Evolutionary conservation across 129 eudicot species (phyloP).

Genomic region (Flaveria sonorensis): DNA sequence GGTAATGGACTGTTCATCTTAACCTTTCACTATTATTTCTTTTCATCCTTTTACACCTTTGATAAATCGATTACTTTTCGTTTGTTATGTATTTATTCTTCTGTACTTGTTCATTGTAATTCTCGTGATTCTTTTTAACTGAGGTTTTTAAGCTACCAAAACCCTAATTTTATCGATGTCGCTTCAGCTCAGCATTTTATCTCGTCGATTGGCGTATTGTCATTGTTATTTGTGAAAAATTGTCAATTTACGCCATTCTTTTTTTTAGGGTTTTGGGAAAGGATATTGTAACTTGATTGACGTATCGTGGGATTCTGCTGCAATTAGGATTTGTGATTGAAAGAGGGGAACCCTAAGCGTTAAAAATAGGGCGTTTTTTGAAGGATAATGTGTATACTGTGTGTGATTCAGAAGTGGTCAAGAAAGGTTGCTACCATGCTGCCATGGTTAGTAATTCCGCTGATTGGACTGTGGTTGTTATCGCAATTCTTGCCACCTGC

Average conservation of each 20-base stretch:
- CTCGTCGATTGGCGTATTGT: not conserved
- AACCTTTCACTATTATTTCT: not conserved
- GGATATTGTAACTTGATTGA: not conserved
- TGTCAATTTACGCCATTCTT: slow-evolving; percentile 35
- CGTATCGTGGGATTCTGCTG: slow-evolving; percentile 26
- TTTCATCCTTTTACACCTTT: not conserved
- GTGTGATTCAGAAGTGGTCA: slow-evolving; percentile 95
- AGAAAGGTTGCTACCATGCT: slow-evolving; percentile 93
- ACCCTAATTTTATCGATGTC: slow-evolving; percentile 30
- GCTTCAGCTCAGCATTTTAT: slow-evolving; percentile 5
- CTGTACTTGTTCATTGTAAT: slow-evolving; percentile 28
- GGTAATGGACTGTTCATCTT: slow-evolving; percentile 28
- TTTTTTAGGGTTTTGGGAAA: slow-evolving; percentile 53
- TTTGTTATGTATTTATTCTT: slow-evolving; percentile 13
- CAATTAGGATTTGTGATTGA: slow-evolving; percentile 18
- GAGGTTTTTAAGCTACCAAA: slow-evolving; percentile 39
- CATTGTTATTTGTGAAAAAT: slow-evolving; percentile 19
- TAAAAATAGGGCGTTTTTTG: slow-evolving; percentile 30
- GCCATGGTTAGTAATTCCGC: slow-evolving; percentile 92
- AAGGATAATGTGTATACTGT: slow-evolving; percentile 95
- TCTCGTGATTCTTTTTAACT: slow-evolving; percentile 1
- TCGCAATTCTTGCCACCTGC: slow-evolving; percentile 94
- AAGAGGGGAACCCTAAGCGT: slow-evolving; percentile 18
- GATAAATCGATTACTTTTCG: slow-evolving; percentile 14
- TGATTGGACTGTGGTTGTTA: slow-evolving; percentile 81